Percentiles rank a stretch among this genome's conserved stretches.
Conservation (phyloP, 352 stramenopile species). For the Phytophthora hibernalis region DNA sequence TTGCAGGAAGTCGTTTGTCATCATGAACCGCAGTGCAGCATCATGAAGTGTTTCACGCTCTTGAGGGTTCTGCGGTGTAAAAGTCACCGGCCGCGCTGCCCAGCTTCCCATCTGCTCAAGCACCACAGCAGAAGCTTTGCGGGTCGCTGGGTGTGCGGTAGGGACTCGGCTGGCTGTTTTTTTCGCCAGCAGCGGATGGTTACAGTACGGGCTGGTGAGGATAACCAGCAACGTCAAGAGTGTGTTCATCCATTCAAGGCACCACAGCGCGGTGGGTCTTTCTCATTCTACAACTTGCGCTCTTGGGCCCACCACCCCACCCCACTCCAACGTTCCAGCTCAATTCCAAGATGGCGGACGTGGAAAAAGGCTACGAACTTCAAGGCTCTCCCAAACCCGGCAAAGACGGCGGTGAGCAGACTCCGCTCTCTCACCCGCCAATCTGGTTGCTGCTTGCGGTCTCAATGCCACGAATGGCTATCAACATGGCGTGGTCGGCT, state of each 20-base stretch:
- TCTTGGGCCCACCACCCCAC: slow-evolving; percentile 11
- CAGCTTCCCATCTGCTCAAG: slow-evolving; percentile 14
- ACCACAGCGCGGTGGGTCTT: background rate
- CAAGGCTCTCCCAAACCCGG: slow-evolving; percentile 35
- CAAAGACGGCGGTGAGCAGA: slow-evolving; percentile 8
- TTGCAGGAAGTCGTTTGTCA: background rate
- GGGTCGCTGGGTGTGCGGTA: background rate
- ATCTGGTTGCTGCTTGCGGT: slow-evolving; percentile 57
- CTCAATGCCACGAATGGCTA: slow-evolving; percentile 62
- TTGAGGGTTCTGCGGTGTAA: slow-evolving; percentile 3
- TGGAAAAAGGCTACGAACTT: slow-evolving; percentile 42
- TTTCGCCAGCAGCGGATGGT: slow-evolving; percentile 10
- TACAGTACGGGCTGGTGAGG: background rate
- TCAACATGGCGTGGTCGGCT: slow-evolving; percentile 70
- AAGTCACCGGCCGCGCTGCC: background rate
- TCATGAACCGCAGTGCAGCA: no score
- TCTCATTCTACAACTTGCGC: slow-evolving; percentile 39
- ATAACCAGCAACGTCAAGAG: slow-evolving; percentile 4
- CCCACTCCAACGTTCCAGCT: slow-evolving; percentile 12
- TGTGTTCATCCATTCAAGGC: background rate
- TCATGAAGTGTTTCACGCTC: no score
- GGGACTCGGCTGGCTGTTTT: slow-evolving; percentile 22
- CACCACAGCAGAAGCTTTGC: slow-evolving; percentile 22
- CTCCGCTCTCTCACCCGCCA: slow-evolving; percentile 37
- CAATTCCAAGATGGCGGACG: slow-evolving; percentile 24